Base-by-base conservation (phyloP, 305 asterid genomes). In the Solanum hybrid region DNA sequence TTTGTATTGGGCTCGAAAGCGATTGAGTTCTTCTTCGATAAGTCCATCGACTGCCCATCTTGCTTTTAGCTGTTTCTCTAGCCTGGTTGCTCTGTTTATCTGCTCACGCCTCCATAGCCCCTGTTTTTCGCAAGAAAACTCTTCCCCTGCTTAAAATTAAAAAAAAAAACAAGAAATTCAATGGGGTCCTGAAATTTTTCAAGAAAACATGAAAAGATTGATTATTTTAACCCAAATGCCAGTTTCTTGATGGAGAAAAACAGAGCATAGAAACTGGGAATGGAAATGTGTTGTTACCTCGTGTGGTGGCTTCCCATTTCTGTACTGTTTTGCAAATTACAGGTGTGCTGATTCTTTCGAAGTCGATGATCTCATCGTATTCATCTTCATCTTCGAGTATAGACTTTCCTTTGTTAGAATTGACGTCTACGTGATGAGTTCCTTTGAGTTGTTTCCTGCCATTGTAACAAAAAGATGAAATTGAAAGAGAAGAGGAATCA, bases 51-150 rank as follows among this genome's bases (percentile, higher is more conserved):
- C 91, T 14, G 94, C 93, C 96, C 96, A 94, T 91, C 94, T 95
- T 81, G 96, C 93, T 91, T 93, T 95, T 38, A 96, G 94, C 92
- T 92, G 98, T 89, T 95, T 96, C 93, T 95, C 95, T 61, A 96
- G 94, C 93, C 89, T 94, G 17, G 96, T 95, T 73, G 95, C 95
- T 87, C 95, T 94, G 20, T 39, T 92, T 87, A 91, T 97, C 93
- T 95, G 97, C 51, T 93, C 98, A 87, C 90, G 95, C 93, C 94
- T 94, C 97, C 98, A 95, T 29, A 91, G 73, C 45, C 98, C 96
- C 77, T 93, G 93, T 86, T 91, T 94, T 36, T 90, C 96, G 72
- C 94, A 88, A 37, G 93, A 91, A 8, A 87, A 89, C 38, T 94
- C 94, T 88, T 93, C 94, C 20, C 92, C 98, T 94, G 94, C 83